Evolutionary conservation across 345 rosid species (phyloP).

Genomic region (Pistacia vera): DNA sequence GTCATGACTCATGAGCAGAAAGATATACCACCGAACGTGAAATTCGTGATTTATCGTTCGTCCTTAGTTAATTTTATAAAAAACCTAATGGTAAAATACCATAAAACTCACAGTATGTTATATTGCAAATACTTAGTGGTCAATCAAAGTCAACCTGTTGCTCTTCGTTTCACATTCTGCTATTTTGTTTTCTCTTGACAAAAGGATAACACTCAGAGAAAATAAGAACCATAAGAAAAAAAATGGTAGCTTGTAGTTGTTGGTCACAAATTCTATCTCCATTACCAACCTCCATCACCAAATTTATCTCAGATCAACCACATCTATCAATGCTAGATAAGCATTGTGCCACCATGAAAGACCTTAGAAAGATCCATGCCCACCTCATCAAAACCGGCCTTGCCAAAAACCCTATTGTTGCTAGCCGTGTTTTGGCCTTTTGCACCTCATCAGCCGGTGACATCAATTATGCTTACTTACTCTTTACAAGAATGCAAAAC

Average conservation of each 20-base stretch:
- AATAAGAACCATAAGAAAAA: constrained; percentile 15
- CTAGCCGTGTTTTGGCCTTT: constrained; percentile 74
- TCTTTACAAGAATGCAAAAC: constrained; percentile 46
- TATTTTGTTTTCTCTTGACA: too few relatives aligned
- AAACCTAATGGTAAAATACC: too few relatives aligned
- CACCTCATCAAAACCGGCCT: constrained; percentile 75
- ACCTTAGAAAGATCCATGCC: constrained; percentile 65
- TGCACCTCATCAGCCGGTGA: constrained; percentile 59
- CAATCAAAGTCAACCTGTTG: too few relatives aligned
- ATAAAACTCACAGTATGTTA: too few relatives aligned
- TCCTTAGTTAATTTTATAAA: too few relatives aligned
- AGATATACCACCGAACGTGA: too few relatives aligned
- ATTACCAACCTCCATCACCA: constrained; percentile 31
- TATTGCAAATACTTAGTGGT: too few relatives aligned
- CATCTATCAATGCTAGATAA: constrained; percentile 53
- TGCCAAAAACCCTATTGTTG: constrained; percentile 41
- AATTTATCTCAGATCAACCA: constrained; percentile 37
- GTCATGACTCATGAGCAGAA: too few relatives aligned
- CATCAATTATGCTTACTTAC: constrained; percentile 57
- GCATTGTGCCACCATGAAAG: constrained; percentile 55
- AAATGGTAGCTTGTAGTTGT: constrained; percentile 23
- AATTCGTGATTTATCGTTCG: too few relatives aligned
- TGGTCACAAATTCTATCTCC: constrained; percentile 25
- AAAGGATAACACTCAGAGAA: constrained; percentile 5
- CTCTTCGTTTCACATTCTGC: too few relatives aligned